A percentile compares a stretch with the other conserved stretches of the same genome.
phyloP scores from a whole-genome alignment of 2,329 filamentous ascomycete species.

The Fusarium illudens region DNA sequence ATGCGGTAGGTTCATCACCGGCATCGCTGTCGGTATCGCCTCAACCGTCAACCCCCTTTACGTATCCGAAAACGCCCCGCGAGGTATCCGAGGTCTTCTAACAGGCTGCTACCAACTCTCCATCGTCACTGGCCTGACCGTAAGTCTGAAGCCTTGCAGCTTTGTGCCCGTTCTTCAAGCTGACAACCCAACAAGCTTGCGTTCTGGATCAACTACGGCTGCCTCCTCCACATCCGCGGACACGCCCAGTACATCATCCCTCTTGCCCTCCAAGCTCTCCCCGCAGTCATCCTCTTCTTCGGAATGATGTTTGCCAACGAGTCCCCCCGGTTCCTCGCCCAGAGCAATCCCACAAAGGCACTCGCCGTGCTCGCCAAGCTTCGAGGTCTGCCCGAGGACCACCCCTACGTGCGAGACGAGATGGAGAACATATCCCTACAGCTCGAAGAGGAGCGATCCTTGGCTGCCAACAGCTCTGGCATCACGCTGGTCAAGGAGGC shows the following conservation, averaged over 20 bases:
- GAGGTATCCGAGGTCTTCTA: not conserved
- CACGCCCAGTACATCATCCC: conserved; percentile 52
- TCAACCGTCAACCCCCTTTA: not conserved
- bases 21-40: not conserved
- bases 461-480: conserved; percentile 46
- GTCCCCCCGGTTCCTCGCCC: conserved; percentile 68
- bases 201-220: conserved; percentile 26
- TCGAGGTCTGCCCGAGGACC: conserved; percentile 62
- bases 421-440: conserved; percentile 64
- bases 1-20: not conserved
- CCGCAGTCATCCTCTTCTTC: conserved; percentile 64
- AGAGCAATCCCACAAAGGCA: conserved; percentile 69
- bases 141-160: not conserved
- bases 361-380: conserved; percentile 59
- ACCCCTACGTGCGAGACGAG: conserved; percentile 65
- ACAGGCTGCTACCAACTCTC: not conserved
- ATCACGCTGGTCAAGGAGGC: conserved; percentile 67
- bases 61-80: not conserved
- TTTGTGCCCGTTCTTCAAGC: not conserved
- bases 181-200: conserved; percentile 15
- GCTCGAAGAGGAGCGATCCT: conserved; percentile 64
- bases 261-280: conserved; percentile 69
- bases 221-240: conserved; percentile 1
- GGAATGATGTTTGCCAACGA: conserved; percentile 72
- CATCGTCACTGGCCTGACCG: not conserved